phyloP scores from a whole-genome alignment of 2,329 filamentous ascomycete species.

The Dothistroma septosporum region DNA sequence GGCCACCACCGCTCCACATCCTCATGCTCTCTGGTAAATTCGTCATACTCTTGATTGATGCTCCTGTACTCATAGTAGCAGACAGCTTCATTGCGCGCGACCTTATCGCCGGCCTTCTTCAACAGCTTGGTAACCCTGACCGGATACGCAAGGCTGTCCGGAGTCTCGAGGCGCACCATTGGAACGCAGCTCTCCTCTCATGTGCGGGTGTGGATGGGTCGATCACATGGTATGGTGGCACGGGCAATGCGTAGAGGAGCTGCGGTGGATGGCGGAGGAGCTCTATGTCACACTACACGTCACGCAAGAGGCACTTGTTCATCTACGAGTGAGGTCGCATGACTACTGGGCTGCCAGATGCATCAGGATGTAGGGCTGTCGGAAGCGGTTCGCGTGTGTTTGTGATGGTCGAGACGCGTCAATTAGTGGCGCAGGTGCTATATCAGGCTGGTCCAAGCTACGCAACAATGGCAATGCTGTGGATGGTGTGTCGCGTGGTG shows the following conservation, averaged over 20 bases:
- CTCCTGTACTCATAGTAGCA: conserved; percentile 86
- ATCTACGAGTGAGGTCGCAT: conserved; percentile 22
- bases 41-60: conserved; percentile 62
- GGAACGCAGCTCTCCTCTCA: conserved; percentile 13
- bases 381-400: conserved; percentile 2
- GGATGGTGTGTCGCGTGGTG: background rate
- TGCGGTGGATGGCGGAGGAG: conserved; percentile 5
- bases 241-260: conserved; percentile 3
- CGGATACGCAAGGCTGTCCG: conserved; percentile 71
- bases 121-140: conserved; percentile 86
- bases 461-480: background rate
- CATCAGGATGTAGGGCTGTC: conserved; percentile 6
- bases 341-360: conserved; percentile 4
- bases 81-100: conserved; percentile 72
- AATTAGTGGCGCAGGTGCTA: background rate
- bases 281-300: conserved; percentile 18
- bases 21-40: conserved; percentile 63
- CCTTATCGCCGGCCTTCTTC: conserved; percentile 67
- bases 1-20: conserved; percentile 65
- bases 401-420: background rate
- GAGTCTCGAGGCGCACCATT: conserved; percentile 48
- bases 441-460: background rate
- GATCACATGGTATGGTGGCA: conserved; percentile 27
- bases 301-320: conserved; percentile 19
- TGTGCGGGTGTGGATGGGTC: conserved; percentile 2